Evolutionary conservation across 148 eudicot genomes (phyloP).

Genomic region (Beta vulgaris): DNA sequence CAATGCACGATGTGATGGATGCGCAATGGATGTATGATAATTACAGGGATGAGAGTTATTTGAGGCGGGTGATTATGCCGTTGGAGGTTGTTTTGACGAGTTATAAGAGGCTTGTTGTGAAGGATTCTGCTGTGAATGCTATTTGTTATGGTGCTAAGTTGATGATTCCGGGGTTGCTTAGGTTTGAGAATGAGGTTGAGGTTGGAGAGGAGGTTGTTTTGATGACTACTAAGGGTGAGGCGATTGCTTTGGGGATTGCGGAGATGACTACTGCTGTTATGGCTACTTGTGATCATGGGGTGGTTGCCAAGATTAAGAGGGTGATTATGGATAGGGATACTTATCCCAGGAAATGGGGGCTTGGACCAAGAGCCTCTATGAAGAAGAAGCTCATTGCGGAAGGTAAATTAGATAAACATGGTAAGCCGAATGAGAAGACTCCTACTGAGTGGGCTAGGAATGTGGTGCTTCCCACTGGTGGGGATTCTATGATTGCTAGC

Average conservation of each 20-base stretch:
- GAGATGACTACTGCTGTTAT: slow-evolving; percentile 99
- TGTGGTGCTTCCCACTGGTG: slow-evolving; percentile 74
- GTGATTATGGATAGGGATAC: slow-evolving; percentile 97
- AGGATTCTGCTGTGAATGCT: slow-evolving; percentile 92
- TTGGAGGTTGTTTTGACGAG: slow-evolving; percentile 76
- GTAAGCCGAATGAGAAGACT: slow-evolving; percentile 70
- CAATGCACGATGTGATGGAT: slow-evolving; percentile 96
- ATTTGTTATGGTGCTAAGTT: slow-evolving; percentile 94
- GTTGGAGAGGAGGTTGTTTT: slow-evolving; percentile 87
- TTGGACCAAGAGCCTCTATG: slow-evolving; percentile 85
- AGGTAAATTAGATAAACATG: slow-evolving; percentile 87
- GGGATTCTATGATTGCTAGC: slow-evolving; percentile 67
- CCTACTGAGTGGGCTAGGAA: slow-evolving; percentile 91
- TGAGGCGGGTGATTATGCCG: slow-evolving; percentile 90
- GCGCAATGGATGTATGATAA: slow-evolving; percentile 91
- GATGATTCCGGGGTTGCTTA: slow-evolving; percentile 91
- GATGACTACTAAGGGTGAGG: slow-evolving; percentile 97
- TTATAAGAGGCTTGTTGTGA: slow-evolving; percentile 90
- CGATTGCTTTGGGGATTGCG: slow-evolving; percentile 86
- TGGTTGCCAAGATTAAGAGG: slow-evolving; percentile 95
- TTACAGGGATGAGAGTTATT: slow-evolving; percentile 76
- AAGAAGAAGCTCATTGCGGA: slow-evolving; percentile 84
- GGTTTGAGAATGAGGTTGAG: slow-evolving; percentile 93
- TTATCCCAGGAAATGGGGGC: slow-evolving; percentile 98
- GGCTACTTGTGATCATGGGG: slow-evolving; percentile 98